A percentile compares a stretch with the other conserved stretches of the same genome.
These are phyloP conservation scores for Dioscorea dumetorum DNA, from an alignment of 106 monocot genomes.

Conservation along the genomic window DNA sequence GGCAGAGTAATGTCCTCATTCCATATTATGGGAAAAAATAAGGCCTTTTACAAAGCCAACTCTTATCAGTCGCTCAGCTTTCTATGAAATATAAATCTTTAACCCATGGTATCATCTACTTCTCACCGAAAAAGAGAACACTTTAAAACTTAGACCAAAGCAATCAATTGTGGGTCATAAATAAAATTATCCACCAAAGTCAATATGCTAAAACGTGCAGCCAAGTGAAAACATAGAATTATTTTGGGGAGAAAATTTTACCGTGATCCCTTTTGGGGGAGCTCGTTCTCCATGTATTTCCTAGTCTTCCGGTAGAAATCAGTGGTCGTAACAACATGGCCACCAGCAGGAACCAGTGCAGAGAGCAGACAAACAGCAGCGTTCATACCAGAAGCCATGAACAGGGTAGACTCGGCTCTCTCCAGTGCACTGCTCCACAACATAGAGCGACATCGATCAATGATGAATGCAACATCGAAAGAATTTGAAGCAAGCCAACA, in stretches of 20 bases:
- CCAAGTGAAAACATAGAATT: too few species aligned
- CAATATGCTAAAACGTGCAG: too few species aligned
- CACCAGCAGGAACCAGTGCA: slow-evolving; percentile 84
- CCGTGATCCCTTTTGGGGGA: slow-evolving; percentile 84
- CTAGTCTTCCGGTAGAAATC: slow-evolving; percentile 97
- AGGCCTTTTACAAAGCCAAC: too few species aligned
- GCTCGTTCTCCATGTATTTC: slow-evolving; percentile 79
- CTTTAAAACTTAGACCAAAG: too few species aligned
- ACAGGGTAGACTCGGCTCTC: slow-evolving; percentile 84
- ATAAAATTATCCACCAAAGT: too few species aligned
- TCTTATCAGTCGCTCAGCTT: too few species aligned
- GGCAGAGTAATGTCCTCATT: too few species aligned
- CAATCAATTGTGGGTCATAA: too few species aligned
- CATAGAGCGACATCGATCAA: not conserved
- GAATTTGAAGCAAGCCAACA: not conserved
- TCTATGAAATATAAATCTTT: too few species aligned
- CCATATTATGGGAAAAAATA: too few species aligned
- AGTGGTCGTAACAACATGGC: slow-evolving; percentile 87
- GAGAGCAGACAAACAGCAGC: slow-evolving; percentile 59
- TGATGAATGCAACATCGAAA: not conserved
- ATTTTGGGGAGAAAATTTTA: slow-evolving; percentile 17
- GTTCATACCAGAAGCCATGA: slow-evolving; percentile 92
- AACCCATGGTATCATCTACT: too few species aligned
- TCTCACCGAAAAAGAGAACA: too few species aligned
- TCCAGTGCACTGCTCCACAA: slow-evolving; percentile 63